Evolutionary conservation across 2,329 filamentous ascomycete species (phyloP).

Genomic region (Gyromitra esculenta): DNA sequence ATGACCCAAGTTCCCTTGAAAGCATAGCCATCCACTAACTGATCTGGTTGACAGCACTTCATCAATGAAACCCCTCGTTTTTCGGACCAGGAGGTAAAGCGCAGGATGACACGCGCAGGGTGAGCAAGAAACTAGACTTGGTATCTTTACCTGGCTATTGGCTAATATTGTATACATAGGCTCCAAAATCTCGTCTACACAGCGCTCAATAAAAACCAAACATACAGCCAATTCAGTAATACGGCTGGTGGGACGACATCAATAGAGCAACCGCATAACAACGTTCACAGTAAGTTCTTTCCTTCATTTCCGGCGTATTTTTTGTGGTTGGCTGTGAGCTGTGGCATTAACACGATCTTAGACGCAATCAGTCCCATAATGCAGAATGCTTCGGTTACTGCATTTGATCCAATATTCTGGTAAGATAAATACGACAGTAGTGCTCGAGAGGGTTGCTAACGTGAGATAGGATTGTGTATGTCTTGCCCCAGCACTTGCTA

Average conservation of each 20-base stretch:
- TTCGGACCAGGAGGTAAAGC: not conserved
- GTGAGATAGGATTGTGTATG: not conserved
- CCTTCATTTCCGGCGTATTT: not conserved
- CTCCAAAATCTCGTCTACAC: not conserved
- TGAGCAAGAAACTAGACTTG: not conserved
- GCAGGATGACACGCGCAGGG: not conserved
- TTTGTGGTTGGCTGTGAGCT: not conserved
- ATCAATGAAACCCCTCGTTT: not conserved
- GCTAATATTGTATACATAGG: not conserved
- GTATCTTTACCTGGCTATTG: not conserved
- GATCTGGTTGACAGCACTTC: not conserved
- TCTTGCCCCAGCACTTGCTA: not conserved
- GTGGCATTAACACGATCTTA: not conserved
- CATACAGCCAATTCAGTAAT: not conserved
- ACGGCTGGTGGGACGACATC: not conserved
- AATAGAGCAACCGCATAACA: slow-evolving; percentile 8
- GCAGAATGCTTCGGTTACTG: not conserved
- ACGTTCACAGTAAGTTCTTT: not conserved
- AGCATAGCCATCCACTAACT: not conserved
- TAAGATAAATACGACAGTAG: not conserved
- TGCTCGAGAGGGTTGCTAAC: not conserved
- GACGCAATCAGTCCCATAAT: not conserved
- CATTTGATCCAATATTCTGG: slow-evolving; percentile 40
- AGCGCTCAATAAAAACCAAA: not conserved
- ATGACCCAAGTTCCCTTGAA: not conserved